phyloP scores from a whole-genome alignment of 1,284 basidiomycete genomes.

The Trichosporon sp. region DNA sequence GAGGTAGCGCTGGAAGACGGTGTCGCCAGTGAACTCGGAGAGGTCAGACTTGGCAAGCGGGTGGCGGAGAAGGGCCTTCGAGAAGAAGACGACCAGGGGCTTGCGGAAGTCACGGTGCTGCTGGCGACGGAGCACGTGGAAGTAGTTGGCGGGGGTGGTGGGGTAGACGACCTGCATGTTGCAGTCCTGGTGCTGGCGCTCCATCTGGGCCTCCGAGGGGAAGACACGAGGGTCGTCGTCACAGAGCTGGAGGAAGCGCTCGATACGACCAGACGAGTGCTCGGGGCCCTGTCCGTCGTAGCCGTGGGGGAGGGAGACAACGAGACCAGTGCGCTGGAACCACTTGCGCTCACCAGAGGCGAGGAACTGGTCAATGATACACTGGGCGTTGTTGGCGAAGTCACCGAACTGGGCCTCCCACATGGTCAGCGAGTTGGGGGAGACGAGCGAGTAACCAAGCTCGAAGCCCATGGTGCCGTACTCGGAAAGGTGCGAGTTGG shows the following conservation, averaged over 20 bases:
- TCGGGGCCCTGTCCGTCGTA: conserved; percentile 99
- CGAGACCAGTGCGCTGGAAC: conserved; percentile 90
- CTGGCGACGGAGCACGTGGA: conserved; percentile 91
- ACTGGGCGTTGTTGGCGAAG: conserved; percentile 94
- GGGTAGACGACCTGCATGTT: conserved; percentile 99
- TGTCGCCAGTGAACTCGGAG: conserved; percentile 81
- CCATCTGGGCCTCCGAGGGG: conserved; percentile 82
- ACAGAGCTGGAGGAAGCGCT: conserved; percentile 95
- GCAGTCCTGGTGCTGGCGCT: conserved; percentile 96
- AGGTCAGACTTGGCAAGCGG: conserved; percentile 81
- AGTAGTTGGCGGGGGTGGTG: conserved; percentile 89
- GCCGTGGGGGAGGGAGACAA: conserved; percentile 89
- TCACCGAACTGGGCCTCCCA: conserved; percentile 99
- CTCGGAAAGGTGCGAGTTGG: conserved; percentile 97
- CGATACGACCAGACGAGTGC: conserved; percentile 92
- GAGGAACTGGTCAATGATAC: conserved; percentile 98
- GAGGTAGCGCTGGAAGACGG: conserved; percentile 86
- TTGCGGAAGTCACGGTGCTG: conserved; percentile 95
- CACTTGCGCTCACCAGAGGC: conserved; percentile 97
- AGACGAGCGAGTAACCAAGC: conserved; percentile 96
- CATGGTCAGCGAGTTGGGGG: conserved; percentile 85
- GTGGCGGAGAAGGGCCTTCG: conserved; percentile 89
- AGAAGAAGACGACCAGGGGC: conserved; percentile 93
- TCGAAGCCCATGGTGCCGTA: conserved; percentile 95
- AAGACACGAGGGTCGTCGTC: conserved; percentile 93